Base-by-base conservation (phyloP, 768 basidiomycete genomes). In the Cystobasidiopsis lactophilus region DNA sequence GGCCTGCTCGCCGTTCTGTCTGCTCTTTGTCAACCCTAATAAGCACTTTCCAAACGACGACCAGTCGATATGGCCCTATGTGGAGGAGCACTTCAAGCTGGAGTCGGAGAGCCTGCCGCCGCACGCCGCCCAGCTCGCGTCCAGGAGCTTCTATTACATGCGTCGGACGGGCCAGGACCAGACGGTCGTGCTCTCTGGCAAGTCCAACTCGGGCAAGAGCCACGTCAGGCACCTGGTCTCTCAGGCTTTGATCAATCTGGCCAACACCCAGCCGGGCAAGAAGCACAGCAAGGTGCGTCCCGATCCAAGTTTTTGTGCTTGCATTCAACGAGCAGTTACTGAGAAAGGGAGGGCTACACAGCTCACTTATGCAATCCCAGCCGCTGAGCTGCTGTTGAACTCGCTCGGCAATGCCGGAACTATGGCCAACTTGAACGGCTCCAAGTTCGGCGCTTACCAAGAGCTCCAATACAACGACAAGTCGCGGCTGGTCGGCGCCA, bases 71-170 rank as follows among this genome's bases (percentile, higher is more conserved):
- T 76, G 83, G 66, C 80, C 82, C 64, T 93, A 93, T 64, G 80
- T 84, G 2, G 72, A 79, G 19, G 80, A 89, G 62, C 85, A 88
- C 63, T 74, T 84, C 40, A 77, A 84, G 30, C 24, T 27, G 18
- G 30, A 47, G 23, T 26, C 23, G 23, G 24, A 47, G 24, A 23
- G 14, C 29, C 78, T 31, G 23, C 65, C 65, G 1, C 91, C 91
- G 1, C 91, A 98, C 62, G 77, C 96, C 40, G 96, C 93, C 65
- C 80, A 88, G 62, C 72, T 85, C 44, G 83, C 85, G 4, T 80
- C 85, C 60, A 81, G 83, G 68, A 79, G 85, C 3, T 95, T 89
- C 68, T 95, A 88, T 66, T 85, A 95, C 67, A 91, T 95, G 88
- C 73, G 78, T 47, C 72, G 91, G 59, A 98, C 91, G 0, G 74